phyloP scores from a whole-genome alignment of 352 stramenopile species.

The Globisporangium okanoganense region DNA sequence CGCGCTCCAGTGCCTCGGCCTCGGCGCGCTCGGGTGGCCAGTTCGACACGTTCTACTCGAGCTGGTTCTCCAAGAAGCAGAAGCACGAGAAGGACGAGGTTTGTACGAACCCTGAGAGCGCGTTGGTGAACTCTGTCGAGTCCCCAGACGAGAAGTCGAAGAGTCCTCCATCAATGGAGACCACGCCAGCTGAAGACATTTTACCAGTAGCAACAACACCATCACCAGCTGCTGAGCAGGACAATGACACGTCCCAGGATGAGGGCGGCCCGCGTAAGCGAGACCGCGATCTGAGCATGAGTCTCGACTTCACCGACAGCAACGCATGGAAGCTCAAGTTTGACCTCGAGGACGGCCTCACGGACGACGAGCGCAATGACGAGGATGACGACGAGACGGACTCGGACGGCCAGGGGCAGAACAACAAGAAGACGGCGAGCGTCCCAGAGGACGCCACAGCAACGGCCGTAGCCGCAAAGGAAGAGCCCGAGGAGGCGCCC shows the following conservation, averaged over 20 bases:
- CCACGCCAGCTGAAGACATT: background rate
- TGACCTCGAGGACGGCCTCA: slow-evolving; percentile 61
- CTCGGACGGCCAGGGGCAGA: slow-evolving; percentile 8
- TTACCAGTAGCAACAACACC: background rate
- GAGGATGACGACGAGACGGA: background rate
- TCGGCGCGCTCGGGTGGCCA: slow-evolving; percentile 38
- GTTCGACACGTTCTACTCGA: slow-evolving; percentile 74
- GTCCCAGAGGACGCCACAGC: slow-evolving; percentile 28
- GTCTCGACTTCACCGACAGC: slow-evolving; percentile 67
- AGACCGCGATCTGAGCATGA: slow-evolving; percentile 56
- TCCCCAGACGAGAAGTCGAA: background rate
- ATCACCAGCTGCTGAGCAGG: background rate
- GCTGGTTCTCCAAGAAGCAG: slow-evolving; percentile 64
- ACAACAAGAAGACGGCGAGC: slow-evolving; percentile 37
- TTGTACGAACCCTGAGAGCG: background rate
- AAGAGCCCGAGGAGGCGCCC: slow-evolving; percentile 36
- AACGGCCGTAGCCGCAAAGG: slow-evolving; percentile 28
- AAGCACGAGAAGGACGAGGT: slow-evolving; percentile 28
- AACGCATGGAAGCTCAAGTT: slow-evolving; percentile 75
- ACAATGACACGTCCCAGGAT: slow-evolving; percentile 24
- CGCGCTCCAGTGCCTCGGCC: slow-evolving; percentile 34
- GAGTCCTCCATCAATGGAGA: background rate
- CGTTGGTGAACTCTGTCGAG: background rate
- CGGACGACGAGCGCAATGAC: slow-evolving; percentile 39
- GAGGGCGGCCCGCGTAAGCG: slow-evolving; percentile 25